Percentiles rank a stretch among this genome's conserved stretches.
These are phyloP conservation scores for Penicillium daleae DNA, from an alignment of 495 filamentous ascomycete genomes.

Conservation along the genomic window DNA sequence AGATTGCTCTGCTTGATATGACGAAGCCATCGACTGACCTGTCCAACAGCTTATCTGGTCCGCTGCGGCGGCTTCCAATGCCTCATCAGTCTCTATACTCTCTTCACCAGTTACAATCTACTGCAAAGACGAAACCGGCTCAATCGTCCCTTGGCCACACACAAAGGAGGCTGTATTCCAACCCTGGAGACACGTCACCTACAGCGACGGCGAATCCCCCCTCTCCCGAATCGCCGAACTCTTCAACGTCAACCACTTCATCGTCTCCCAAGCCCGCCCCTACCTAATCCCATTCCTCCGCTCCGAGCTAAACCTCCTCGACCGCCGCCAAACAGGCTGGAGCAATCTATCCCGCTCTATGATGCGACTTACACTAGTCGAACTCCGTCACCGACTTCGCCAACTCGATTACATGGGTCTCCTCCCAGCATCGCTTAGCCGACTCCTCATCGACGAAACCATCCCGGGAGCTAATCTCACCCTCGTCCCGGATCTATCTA, in stretches of 20 bases:
- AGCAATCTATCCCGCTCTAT: slow-evolving; percentile 64
- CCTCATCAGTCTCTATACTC: slow-evolving; percentile 62
- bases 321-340: slow-evolving; percentile 61
- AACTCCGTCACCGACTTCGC: slow-evolving; percentile 78
- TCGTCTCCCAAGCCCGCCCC: slow-evolving; percentile 93
- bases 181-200: slow-evolving; percentile 68
- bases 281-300: slow-evolving; percentile 90
- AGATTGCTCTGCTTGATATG: background rate
- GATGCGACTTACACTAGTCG: slow-evolving; percentile 69
- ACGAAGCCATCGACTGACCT: background rate
- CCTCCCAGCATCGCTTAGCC: slow-evolving; percentile 68
- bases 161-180: slow-evolving; percentile 68
- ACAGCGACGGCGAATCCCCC: slow-evolving; percentile 77
- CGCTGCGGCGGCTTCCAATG: slow-evolving; percentile 90
- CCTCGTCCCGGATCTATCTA: slow-evolving; percentile 77
- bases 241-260: slow-evolving; percentile 98
- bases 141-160: slow-evolving; percentile 78
- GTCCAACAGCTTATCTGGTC: slow-evolving; percentile 78
- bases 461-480: slow-evolving; percentile 81
- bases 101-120: slow-evolving; percentile 72
- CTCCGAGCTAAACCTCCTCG: slow-evolving; percentile 77
- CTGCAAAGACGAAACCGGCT: slow-evolving; percentile 80
- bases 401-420: slow-evolving; percentile 80
- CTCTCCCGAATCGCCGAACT: slow-evolving; percentile 83
- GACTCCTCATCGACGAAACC: slow-evolving; percentile 85